Base-by-base conservation (phyloP, 2,329 filamentous ascomycete species). In the Ceratocystis cubensis region DNA sequence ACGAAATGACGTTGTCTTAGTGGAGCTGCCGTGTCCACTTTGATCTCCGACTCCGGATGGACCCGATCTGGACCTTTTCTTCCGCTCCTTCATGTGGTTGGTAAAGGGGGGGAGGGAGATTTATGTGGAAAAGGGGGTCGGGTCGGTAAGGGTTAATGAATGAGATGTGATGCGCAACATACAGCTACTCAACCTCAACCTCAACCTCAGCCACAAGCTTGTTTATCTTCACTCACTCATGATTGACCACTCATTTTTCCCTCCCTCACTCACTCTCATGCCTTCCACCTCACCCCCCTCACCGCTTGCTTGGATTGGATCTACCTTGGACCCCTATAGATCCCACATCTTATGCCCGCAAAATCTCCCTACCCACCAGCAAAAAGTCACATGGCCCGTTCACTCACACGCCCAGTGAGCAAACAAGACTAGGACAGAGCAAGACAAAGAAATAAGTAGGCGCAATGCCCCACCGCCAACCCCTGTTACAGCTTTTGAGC, bases 41-140 rank as follows among this genome's bases (percentile, higher is more conserved):
- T 65, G 48, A 65, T 45, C 22, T 65, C 63, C 63, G 63, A 65
- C 50, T 65, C 63, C 63, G 63, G 50, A 57, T 53, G 50, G 50
- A 59, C 37, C 63, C 63, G 61, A 63, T 63, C 41, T 28, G 44
- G 46, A 30, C 8, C 48, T 48, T 63, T 46, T 28, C 46, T 46
- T 46, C 5, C 46, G 20, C 28, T 45, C 22, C 28, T 46, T 46
- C 46, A 13, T 17, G 6, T 63, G 22, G 10, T 22, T 63, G 20
- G 61, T 22, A 28, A 28, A 45, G 30, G 59, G n/a, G 25, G 37
- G n/a, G n/a, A 25, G 46, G 22, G 30, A 25, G 48, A 44, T 7
- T 13, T 2, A 2, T 20, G 6, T 28, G n/a, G 22, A 8, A 44
- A 22, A 33, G 17, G 48, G 15, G 10, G 48, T 7, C 2, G 41